These are phyloP conservation scores for Pseudogymnoascus sp. DNA, from an alignment of 2,329 filamentous ascomycete genomes.

Conservation along the genomic window DNA sequence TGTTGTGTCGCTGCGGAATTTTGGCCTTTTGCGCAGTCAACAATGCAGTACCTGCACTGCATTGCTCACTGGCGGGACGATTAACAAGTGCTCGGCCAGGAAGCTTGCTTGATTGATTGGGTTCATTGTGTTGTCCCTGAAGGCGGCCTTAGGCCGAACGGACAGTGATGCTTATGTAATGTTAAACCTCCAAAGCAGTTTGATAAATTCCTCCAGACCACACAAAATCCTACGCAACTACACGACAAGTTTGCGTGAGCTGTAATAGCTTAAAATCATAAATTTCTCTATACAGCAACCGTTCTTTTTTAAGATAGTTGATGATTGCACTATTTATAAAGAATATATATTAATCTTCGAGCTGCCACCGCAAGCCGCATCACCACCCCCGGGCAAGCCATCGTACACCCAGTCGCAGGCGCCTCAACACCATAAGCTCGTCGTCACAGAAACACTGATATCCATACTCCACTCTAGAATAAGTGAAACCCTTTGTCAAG, in stretches of 20 bases:
- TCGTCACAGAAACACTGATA: background rate
- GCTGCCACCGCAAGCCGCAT: background rate
- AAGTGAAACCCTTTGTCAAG: background rate
- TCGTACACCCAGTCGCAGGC: background rate
- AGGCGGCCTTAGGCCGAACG: background rate
- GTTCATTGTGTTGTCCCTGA: background rate
- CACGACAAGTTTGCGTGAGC: background rate
- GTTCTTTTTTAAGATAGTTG: background rate
- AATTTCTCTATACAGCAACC: background rate
- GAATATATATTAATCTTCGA: background rate
- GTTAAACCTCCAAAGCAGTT: background rate
- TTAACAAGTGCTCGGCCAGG: background rate
- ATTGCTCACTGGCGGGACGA: conserved; percentile 2
- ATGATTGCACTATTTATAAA: background rate
- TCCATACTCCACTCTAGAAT: background rate
- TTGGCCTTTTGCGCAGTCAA: conserved; percentile 4
- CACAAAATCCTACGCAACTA: background rate
- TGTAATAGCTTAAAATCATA: background rate
- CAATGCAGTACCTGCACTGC: conserved; percentile 4
- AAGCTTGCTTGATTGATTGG: background rate
- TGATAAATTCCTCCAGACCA: background rate
- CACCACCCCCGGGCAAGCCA: background rate
- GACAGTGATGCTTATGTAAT: background rate
- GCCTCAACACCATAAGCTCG: background rate
- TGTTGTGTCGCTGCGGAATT: background rate